Evolutionary conservation across 768 basidiomycete species (phyloP).

Genomic region (Collybiopsis confluens): DNA sequence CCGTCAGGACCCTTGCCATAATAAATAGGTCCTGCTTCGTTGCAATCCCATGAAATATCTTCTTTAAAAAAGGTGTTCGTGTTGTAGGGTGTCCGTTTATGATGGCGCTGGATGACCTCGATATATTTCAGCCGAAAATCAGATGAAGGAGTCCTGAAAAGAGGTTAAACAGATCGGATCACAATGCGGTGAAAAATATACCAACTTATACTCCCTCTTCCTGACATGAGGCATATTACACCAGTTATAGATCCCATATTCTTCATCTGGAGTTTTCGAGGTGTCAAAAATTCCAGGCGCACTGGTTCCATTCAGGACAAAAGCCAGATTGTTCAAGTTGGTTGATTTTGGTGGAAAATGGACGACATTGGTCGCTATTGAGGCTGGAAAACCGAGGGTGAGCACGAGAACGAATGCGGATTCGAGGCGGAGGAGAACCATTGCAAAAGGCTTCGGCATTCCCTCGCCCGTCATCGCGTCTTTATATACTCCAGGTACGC

Average conservation of each 20-base stretch:
- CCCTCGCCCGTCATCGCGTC: too few species aligned
- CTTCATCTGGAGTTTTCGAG: slow-evolving; percentile 30
- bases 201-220: slow-evolving; percentile 39
- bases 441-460: too few species aligned
- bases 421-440: too few species aligned
- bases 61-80: too few species aligned
- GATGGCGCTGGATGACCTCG: slow-evolving; percentile 35
- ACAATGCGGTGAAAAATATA: not conserved
- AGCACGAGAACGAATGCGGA: not conserved
- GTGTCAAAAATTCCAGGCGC: slow-evolving; percentile 45
- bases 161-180: not conserved
- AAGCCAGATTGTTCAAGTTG: slow-evolving; percentile 40
- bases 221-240: slow-evolving; percentile 55
- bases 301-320: slow-evolving; percentile 35
- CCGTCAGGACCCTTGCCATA: too few species aligned
- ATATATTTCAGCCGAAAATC: slow-evolving; percentile 38
- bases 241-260: slow-evolving; percentile 49
- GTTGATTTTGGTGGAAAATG: slow-evolving; percentile 37
- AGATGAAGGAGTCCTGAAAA: slow-evolving; percentile 28
- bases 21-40: too few species aligned
- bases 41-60: too few species aligned
- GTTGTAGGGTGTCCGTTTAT: too few species aligned
- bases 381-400: slow-evolving; percentile 3
- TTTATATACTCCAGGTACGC: too few species aligned
- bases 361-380: slow-evolving; percentile 15